Evolutionary conservation across 345 rosid species (phyloP), one percentile per base, ranked within the genome.

Genomic region (Camelina sativa): DNA sequence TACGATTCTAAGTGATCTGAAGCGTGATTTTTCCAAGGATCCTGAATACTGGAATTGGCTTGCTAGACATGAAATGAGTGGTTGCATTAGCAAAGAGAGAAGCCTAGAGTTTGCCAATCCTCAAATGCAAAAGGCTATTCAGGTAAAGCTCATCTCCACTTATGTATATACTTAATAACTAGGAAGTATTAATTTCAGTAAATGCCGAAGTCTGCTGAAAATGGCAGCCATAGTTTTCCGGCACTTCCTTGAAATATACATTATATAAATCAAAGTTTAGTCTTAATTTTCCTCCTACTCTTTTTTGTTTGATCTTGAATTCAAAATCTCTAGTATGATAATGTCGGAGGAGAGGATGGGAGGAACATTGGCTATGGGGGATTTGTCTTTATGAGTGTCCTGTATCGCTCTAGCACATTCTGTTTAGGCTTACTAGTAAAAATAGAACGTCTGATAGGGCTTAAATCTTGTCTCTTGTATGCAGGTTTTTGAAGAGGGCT

Each of bases 31-130:
- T 72, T 86, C 83, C 37, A 62, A 67, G 43, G 90, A 89, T 32
- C 85, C 97, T 7, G 82, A 81, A 37, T 92, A 86, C 64, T 89
- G 99, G 97, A 88, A 95, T 54, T 90, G 97, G 99, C 97, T 90
- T 69, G 97, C 97, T 2, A 85, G 91, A 71, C 83, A 80, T 76
- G 86, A 86, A 79, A 71, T 90, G 81, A 50, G 82, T 51, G 79
- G 62, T 65, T 62, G 70, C 55, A 58, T 53, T 63, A 55, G 72
- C 23, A 72, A 54, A 70, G 81, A 78, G 50, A 60, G 61, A 9
- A 72, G 40, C 30, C 51, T 76, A 19, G 82, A 79, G 71, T 63
- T 51, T 35, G 12, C 48, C 41, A 58, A 41, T 43, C 67, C 77
- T 41, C 83, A 81, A 74, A 48, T 87, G 78, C 85, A 84, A 65